Base-by-base conservation (phyloP, 495 filamentous ascomycete species). In the Pyrenula aspistea region DNA sequence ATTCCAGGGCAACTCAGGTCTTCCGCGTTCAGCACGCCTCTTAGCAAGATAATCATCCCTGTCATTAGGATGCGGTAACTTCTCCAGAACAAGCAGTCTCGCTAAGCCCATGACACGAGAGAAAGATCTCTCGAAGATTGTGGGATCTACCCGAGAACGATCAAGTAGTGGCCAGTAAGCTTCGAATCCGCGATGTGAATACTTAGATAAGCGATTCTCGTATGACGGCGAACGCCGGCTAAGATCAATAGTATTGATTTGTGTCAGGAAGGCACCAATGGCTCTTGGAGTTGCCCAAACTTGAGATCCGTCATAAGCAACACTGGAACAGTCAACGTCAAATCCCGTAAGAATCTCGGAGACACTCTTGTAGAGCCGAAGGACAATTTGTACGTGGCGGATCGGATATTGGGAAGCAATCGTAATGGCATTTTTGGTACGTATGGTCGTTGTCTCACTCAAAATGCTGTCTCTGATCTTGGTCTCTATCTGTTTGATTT, bases 161-260 rank as follows among this genome's bases (percentile, higher is more conserved):
- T 91, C 85, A 22, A 94, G 73, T 22, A 79, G 72, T 0, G 81
- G 72, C 82, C 86, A 92, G 65, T 86, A 87, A 2, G 91, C 78
- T 63, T 94, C 88, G 56, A 94, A 94, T 2, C 87, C 86, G 12
- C 88, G 74, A 63, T 85, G 88, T 22, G 83, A 86, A 67, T 92
- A 94, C 66, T 94, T 94, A 2, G 86, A 88, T n/a, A 94, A 75
- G 10, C 88, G 84, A 59, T 86, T 91, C 62, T 94, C 88, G 62
- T 92, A 94, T 0, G 87, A 90, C 0, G 88, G 88, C 11, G 86
- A 91, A 12, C 88, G 82, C 2, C 88, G 78, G 4, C 79, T 83
- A 51, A 94, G 75, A 65, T 94, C 88, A 59, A 94, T 79, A 23
- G 80, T 82, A 62, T 94, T 94, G 56, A 75, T 75, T 70, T 94